A percentile compares a stretch with the other conserved stretches of the same genome.
phyloP scores from a whole-genome alignment of 768 basidiomycete species.

The Mycena haematopus region DNA sequence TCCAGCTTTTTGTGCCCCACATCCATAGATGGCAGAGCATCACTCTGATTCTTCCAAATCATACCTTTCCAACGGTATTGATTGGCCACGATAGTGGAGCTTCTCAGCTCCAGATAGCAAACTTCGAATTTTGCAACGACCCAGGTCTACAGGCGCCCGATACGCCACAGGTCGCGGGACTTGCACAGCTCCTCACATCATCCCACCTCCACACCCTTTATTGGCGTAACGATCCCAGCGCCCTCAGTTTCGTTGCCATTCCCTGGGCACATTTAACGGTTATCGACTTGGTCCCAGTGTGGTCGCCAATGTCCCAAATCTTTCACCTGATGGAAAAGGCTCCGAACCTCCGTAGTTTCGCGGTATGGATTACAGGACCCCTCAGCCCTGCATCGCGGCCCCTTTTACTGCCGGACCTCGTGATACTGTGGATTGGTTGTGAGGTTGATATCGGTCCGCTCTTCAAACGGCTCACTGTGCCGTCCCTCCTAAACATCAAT shows the following conservation, averaged over 20 bases:
- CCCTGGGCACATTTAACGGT: conserved; percentile 18
- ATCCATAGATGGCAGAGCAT: conserved; percentile 21
- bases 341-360: conserved; percentile 23
- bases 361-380: neutral
- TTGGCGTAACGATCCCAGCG: conserved; percentile 8
- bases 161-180: conserved; percentile 7
- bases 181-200: conserved; percentile 12
- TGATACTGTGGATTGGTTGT: conserved; percentile 19
- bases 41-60: conserved; percentile 19
- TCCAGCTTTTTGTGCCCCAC: conserved; percentile 15
- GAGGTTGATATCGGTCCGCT: conserved; percentile 19
- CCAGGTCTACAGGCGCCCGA: conserved; percentile 1
- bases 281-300: conserved; percentile 19
- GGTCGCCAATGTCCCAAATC: conserved; percentile 20
- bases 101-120: conserved; percentile 17
- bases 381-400: neutral
- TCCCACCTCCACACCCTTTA: conserved; percentile 23
- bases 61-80: conserved; percentile 8
- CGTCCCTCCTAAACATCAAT: conserved; percentile 18
- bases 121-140: conserved; percentile 12
- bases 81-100: neutral
- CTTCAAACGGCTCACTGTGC: conserved; percentile 10
- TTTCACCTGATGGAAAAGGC: conserved; percentile 14
- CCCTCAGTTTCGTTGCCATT: conserved; percentile 8
- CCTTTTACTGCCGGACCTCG: conserved; percentile 13